Evolutionary conservation across 768 basidiomycete genomes (phyloP).

Genomic region (Psilocybe cubensis): DNA sequence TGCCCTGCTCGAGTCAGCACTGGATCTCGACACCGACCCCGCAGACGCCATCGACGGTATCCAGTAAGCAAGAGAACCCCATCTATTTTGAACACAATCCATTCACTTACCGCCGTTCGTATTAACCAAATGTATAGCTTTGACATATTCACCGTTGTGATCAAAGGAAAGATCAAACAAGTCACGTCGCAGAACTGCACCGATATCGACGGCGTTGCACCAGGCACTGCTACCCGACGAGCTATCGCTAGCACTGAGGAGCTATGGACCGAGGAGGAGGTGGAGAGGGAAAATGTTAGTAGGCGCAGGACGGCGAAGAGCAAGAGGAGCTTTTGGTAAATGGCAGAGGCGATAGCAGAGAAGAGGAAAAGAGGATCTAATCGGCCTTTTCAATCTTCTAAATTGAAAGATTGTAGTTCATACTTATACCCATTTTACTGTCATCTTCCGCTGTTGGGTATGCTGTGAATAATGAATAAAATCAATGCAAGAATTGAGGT

Average conservation of each 20-base stretch:
- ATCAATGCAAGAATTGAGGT: too few relatives aligned
- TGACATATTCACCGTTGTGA: conserved; percentile 18
- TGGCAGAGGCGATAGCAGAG: too few relatives aligned
- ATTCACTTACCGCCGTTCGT: not conserved
- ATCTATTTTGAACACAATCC: too few relatives aligned
- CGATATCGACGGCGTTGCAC: conserved; percentile 20
- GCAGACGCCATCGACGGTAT: conserved; percentile 22
- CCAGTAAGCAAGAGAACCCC: conserved; percentile 5
- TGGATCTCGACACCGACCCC: conserved; percentile 20
- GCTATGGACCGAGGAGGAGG: not conserved
- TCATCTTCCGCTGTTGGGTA: not conserved
- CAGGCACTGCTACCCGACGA: conserved; percentile 11
- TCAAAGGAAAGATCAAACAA: conserved; percentile 15
- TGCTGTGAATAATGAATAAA: too few relatives aligned
- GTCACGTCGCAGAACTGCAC: conserved; percentile 21
- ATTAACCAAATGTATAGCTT: conserved; percentile 6
- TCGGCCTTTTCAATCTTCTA: too few relatives aligned
- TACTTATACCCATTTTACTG: too few relatives aligned
- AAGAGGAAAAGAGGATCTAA: too few relatives aligned
- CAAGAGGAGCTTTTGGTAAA: not conserved
- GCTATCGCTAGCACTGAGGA: not conserved
- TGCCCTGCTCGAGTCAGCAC: conserved; percentile 19
- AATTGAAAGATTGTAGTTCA: too few relatives aligned
- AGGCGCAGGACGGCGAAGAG: not conserved
- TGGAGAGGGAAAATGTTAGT: not conserved